These are phyloP conservation scores for Pichiaceae sp. DNA, from an alignment of 1,139 yeast genomes.

Conservation along the genomic window DNA sequence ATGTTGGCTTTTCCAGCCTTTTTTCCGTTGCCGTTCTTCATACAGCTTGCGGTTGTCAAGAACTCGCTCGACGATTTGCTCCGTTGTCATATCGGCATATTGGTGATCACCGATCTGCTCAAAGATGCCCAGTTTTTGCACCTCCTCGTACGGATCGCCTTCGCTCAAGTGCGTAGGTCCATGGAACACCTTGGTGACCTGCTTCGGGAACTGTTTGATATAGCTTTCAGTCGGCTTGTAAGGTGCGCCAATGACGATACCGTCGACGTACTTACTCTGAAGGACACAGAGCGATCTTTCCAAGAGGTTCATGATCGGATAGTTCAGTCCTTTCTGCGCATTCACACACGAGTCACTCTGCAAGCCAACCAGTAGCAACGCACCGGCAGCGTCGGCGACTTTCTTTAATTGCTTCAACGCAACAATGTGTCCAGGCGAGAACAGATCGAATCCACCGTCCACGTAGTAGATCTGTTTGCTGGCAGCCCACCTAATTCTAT, in stretches of 20 bases:
- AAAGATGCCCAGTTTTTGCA: constrained; percentile 30
- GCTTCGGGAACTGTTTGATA: constrained; percentile 26
- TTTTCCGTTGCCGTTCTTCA: constrained; percentile 71
- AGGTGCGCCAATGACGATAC: constrained; percentile 65
- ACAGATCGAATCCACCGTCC: constrained; percentile 86
- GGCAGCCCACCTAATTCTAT: constrained; percentile 11
- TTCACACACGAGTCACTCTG: constrained; percentile 57
- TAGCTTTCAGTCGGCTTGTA: constrained; percentile 36
- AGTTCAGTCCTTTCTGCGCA: constrained; percentile 52
- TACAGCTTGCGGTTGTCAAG: constrained; percentile 55
- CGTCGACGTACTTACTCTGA: constrained; percentile 82
- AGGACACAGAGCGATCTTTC: constrained; percentile 84
- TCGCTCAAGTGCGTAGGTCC: constrained; percentile 45
- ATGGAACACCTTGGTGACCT: constrained; percentile 44
- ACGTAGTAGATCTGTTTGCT: constrained; percentile 38
- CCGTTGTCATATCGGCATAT: constrained; percentile 53
- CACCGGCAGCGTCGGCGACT: constrained; percentile 26
- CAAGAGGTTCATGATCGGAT: constrained; percentile 80
- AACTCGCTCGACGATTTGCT: constrained; percentile 61
- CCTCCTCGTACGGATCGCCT: constrained; percentile 35
- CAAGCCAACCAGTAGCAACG: constrained; percentile 56
- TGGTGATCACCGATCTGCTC: constrained; percentile 44
- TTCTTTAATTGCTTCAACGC: constrained; percentile 42
- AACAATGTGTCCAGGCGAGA: constrained; percentile 89
- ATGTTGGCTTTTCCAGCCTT: constrained; percentile 59